Evolutionary conservation across 305 asterid genomes (phyloP).

Genomic region (Fraxinus ornus): DNA sequence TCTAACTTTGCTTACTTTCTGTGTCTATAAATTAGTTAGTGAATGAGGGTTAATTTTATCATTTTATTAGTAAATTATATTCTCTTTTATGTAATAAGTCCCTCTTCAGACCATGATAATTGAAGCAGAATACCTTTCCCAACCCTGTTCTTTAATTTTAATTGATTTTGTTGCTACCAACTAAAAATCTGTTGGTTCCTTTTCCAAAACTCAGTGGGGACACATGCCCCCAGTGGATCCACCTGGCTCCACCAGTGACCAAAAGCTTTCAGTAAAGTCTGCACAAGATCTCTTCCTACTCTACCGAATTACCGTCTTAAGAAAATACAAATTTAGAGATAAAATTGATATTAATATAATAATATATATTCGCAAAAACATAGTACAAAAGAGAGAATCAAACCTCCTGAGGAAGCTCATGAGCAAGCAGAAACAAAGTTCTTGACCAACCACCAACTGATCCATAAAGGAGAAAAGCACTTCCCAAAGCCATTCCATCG

Average conservation of each 20-base stretch:
- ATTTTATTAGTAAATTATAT: not conserved
- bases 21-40: not conserved
- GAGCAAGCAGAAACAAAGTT: conserved; percentile 94
- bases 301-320: not conserved
- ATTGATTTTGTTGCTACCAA: not conserved
- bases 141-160: not conserved
- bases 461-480: conserved; percentile 96
- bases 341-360: not conserved
- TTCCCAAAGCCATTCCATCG: conserved; percentile 99
- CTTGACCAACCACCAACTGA: conserved; percentile 99
- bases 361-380: not conserved
- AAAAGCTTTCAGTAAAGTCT: not conserved
- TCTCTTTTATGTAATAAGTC: not conserved
- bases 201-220: not conserved
- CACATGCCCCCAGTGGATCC: not conserved
- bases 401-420: conserved; percentile 99
- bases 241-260: not conserved
- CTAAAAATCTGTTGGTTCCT: not conserved
- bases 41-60: not conserved
- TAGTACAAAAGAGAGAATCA: conserved; percentile 19
- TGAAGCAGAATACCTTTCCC: not conserved
- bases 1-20: not conserved
- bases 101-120: not conserved
- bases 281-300: not conserved
- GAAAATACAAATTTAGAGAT: not conserved